These are phyloP conservation scores for Nakazawaea sp. DNA, from an alignment of 805 yeast species.

Conservation along the genomic window DNA sequence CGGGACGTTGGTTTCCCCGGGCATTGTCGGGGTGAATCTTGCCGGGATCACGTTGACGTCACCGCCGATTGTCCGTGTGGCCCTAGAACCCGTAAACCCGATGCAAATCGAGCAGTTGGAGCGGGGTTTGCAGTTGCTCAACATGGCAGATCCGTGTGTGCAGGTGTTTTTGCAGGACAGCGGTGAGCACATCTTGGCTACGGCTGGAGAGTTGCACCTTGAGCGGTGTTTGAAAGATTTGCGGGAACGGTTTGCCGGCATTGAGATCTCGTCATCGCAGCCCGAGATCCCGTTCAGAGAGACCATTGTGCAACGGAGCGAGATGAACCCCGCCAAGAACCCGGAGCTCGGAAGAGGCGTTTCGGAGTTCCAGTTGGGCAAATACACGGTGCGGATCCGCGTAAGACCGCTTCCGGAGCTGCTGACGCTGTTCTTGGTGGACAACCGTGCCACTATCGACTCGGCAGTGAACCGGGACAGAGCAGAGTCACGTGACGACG, in stretches of 20 bases:
- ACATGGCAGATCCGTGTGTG: constrained; percentile 93
- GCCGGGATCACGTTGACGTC: constrained; percentile 71
- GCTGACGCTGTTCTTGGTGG: constrained; percentile 41
- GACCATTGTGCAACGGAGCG: constrained; percentile 51
- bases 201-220: constrained; percentile 94
- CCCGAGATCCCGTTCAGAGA: constrained; percentile 95
- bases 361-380: constrained; percentile 43
- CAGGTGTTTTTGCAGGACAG: constrained; percentile 78
- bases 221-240: constrained; percentile 92
- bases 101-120: constrained; percentile 69
- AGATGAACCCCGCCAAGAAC: constrained; percentile 43
- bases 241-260: constrained; percentile 84
- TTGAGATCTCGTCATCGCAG: constrained; percentile 78
- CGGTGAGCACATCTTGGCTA: constrained; percentile 90
- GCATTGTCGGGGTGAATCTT: constrained; percentile 57
- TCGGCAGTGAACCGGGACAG: constrained; percentile 21
- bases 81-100: constrained; percentile 91
- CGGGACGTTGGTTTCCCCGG: constrained; percentile 69
- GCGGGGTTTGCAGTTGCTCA: constrained; percentile 68
- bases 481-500: constrained; percentile 38
- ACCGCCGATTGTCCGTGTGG: constrained; percentile 93
- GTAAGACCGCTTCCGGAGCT: constrained; percentile 50
- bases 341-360: constrained; percentile 43
- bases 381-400: constrained; percentile 31
- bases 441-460: constrained; percentile 37